These are phyloP conservation scores for Paradendryphiella salina DNA, from an alignment of 2,329 filamentous ascomycete species.

Conservation along the genomic window DNA sequence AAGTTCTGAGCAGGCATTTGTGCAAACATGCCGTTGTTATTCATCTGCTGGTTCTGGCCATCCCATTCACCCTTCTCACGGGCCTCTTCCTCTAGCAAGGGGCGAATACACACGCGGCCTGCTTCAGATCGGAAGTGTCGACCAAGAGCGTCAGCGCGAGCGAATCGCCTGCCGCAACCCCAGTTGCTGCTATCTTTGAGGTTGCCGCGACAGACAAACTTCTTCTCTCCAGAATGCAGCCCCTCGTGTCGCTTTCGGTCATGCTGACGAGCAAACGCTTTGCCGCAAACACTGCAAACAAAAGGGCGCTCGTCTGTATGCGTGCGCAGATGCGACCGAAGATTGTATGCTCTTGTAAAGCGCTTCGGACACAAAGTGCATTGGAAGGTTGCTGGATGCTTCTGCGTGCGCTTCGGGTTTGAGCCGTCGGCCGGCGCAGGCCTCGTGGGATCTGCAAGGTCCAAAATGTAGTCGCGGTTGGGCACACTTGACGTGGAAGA, in stretches of 20 bases:
- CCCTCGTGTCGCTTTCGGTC: conserved; percentile 97
- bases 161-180: conserved; percentile 92
- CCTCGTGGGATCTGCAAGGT: conserved; percentile 85
- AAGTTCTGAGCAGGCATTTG: conserved; percentile 38
- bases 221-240: conserved; percentile 95
- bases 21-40: conserved; percentile 49
- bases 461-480: conserved; percentile 78
- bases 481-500: conserved; percentile 57
- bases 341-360: conserved; percentile 94
- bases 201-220: conserved; percentile 93
- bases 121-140: conserved; percentile 95
- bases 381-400: conserved; percentile 96
- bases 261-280: conserved; percentile 96
- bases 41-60: conserved; percentile 61
- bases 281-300: conserved; percentile 94
- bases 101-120: conserved; percentile 93
- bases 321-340: conserved; percentile 91
- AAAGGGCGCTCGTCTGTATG: conserved; percentile 98
- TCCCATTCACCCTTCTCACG: conserved; percentile 71
- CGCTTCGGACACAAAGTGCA: conserved; percentile 91
- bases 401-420: conserved; percentile 81
- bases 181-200: conserved; percentile 81
- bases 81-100: conserved; percentile 93
- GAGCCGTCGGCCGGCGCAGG: conserved; percentile 57
- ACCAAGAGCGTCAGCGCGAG: conserved; percentile 90